Evolutionary conservation across 441 rosid genomes (phyloP).

Genomic region (Aleurites moluccanus): DNA sequence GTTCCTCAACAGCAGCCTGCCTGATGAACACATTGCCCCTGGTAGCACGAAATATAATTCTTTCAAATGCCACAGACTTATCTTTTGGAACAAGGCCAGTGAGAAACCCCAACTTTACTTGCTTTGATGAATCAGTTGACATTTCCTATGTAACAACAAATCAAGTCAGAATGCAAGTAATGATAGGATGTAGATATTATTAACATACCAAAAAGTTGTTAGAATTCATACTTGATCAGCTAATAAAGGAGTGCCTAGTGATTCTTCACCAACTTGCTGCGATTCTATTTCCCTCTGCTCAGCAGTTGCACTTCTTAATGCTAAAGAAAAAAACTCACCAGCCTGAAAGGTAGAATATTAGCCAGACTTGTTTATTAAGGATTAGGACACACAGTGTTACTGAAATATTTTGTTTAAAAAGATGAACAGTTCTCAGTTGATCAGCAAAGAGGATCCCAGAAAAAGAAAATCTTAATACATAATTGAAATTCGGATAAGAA

Average conservation of each 20-base stretch:
- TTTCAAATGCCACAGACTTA: constrained; percentile 84
- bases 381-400: neutral
- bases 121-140: constrained; percentile 71
- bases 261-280: constrained; percentile 50
- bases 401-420: neutral
- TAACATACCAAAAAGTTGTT: neutral
- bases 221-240: constrained; percentile 48
- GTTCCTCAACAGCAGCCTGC: constrained; percentile 66
- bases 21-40: constrained; percentile 85
- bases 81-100: constrained; percentile 84
- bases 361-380: neutral
- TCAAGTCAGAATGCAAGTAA: constrained; percentile 13
- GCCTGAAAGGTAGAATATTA: constrained; percentile 45
- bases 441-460: neutral
- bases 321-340: constrained; percentile 73
- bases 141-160: constrained; percentile 47
- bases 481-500: constrained; percentile 7
- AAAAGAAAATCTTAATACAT: neutral
- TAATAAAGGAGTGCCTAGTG: constrained; percentile 75
- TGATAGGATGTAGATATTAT: constrained; percentile 10
- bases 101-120: constrained; percentile 80
- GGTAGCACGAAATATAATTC: constrained; percentile 94
- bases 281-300: constrained; percentile 73
- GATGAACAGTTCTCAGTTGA: neutral
- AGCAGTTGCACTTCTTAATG: constrained; percentile 58